These are phyloP conservation scores for Skeletonema costatum DNA, from an alignment of 108 stramenopile species.

Conservation along the genomic window DNA sequence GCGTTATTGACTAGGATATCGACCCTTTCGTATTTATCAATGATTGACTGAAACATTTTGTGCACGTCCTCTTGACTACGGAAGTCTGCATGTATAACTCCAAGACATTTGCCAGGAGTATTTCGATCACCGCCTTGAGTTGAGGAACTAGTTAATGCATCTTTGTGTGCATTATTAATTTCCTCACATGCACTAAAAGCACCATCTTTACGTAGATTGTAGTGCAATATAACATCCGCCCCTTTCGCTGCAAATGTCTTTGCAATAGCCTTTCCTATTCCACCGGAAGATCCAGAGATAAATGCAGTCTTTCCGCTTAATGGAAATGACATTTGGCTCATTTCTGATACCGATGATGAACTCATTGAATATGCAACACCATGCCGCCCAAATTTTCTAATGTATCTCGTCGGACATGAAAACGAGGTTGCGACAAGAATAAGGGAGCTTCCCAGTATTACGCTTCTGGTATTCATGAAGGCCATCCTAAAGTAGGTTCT, in stretches of 20 bases:
- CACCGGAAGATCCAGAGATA: conserved; percentile 65
- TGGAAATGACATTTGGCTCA: neutral
- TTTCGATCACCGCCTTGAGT: neutral
- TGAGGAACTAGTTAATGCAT: neutral
- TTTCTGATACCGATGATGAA: neutral
- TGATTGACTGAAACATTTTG: conserved; percentile 30
- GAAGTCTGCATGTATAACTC: conserved; percentile 65
- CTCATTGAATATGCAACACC: neutral
- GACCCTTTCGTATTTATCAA: conserved; percentile 24
- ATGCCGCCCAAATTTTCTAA: neutral
- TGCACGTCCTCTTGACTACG: conserved; percentile 35
- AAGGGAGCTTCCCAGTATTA: neutral
- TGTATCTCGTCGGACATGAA: neutral
- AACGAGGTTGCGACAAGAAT: neutral
- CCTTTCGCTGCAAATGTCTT: conserved; percentile 44
- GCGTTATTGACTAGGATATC: conserved; percentile 76
- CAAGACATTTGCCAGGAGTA: conserved; percentile 44
- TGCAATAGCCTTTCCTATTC: conserved; percentile 65
- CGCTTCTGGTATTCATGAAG: too few species aligned
- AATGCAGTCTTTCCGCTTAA: conserved; percentile 49
- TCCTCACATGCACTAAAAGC: conserved; percentile 24
- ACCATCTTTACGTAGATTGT: conserved; percentile 53
- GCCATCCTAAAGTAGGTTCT: too few species aligned
- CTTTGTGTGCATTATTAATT: conserved; percentile 27
- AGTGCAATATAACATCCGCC: conserved; percentile 59